Base-by-base conservation (phyloP, 2,329 filamentous ascomycete genomes). In the Fusarium neocosmosporiellum region DNA sequence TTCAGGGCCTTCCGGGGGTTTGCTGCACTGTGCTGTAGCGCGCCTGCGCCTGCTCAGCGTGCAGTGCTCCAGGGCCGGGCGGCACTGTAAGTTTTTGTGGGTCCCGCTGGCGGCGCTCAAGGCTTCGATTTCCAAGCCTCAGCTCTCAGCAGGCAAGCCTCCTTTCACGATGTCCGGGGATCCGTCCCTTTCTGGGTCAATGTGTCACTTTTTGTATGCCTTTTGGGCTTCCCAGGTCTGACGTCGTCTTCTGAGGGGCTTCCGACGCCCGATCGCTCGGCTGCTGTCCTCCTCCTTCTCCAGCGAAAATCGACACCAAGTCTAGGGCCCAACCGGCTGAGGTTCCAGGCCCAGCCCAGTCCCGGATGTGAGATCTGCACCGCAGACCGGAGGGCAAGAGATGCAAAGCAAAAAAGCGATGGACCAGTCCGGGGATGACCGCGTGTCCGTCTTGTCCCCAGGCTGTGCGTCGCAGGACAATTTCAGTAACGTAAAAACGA, bases 401-500 rank as follows among this genome's bases (percentile, higher is more conserved):
- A 53, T 50, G 37, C 63, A 70, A 64, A 67, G 64, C 57, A 68
- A 68, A 67, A 66, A 57, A 72, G 54, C 33, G 58, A 66, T 65
- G 71, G 67, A 67, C 65, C 69, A 70, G 64, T 66, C 64, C 75
- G 69, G 72, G 67, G 71, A 75, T 73, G 67, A 69, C 73, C 74
- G 76, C 65, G 74, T 73, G 63, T 71, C 65, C 72, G 71, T 71
- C 61, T 72, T 69, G 71, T 74, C 71, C 62, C 71, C 71, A 74
- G 68, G 46, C 58, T 64, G 71, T 69, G 68, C 65, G 37, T 61
- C 65, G 64, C 65, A 41, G 48, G 43, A 54, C 73, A 67, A 70
- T 78, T 74, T 70, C 65, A 68, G 70, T 78, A 76, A 72, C 76
- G 76, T 78, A 78, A 78, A 77, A 60, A 59, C 55, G 60, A 78